These are phyloP conservation scores for Penicillium sp. DNA, from an alignment of 2,329 filamentous ascomycete species.

Conservation along the genomic window DNA sequence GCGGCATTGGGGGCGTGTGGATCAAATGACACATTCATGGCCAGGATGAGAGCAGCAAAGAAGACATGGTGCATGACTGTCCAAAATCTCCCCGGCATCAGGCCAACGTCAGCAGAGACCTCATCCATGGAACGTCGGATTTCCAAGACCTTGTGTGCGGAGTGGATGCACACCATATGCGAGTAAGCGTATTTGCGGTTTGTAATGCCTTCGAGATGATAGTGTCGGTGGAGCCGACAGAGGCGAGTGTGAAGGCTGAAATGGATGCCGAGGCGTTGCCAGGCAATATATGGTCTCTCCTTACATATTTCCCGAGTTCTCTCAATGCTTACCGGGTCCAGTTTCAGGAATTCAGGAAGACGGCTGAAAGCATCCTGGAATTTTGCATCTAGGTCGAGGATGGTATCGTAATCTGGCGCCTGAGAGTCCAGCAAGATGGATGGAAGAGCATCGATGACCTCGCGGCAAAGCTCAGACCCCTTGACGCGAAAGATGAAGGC, in stretches of 20 bases:
- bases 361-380: constrained; percentile 12
- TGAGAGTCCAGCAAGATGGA: constrained; percentile 17
- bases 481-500: constrained; percentile 15
- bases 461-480: constrained; percentile 15
- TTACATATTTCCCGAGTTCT: constrained; percentile 17
- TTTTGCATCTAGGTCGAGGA: constrained; percentile 16
- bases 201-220: constrained; percentile 18
- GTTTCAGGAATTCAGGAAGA: constrained; percentile 14
- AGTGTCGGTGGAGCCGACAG: constrained; percentile 25
- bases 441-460: constrained; percentile 20
- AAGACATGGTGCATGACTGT: constrained; percentile 24
- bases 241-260: constrained; percentile 22
- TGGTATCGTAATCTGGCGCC: constrained; percentile 15
- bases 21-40: constrained; percentile 25
- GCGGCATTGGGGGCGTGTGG: constrained; percentile 16
- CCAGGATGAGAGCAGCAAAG: constrained; percentile 23
- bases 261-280: constrained; percentile 19
- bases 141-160: constrained; percentile 18
- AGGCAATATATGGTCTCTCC: constrained; percentile 22
- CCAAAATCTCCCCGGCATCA: constrained; percentile 21
- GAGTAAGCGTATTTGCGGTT: constrained; percentile 22
- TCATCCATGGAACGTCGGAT: constrained; percentile 20
- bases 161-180: constrained; percentile 18
- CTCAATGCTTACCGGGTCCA: constrained; percentile 19
- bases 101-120: constrained; percentile 9